Percentiles rank a stretch among this genome's conserved stretches.
Evolutionary conservation across 192 early-diverging fungal genomes (phyloP).

Genomic region (Coemansia sp.): DNA sequence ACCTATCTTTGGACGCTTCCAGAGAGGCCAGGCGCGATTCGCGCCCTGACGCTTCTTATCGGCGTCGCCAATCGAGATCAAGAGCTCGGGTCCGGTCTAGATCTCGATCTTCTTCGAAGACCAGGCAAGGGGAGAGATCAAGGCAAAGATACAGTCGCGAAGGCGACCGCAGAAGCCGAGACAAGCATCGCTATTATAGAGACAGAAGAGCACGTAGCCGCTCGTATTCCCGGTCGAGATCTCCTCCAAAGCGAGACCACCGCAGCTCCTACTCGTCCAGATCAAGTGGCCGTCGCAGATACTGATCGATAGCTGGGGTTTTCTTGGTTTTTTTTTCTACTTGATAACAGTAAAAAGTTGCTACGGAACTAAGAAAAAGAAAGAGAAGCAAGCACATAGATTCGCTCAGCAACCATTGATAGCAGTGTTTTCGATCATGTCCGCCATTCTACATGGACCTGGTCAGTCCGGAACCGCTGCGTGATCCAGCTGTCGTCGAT

Average conservation of each 20-base stretch:
- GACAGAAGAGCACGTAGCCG: conserved; percentile 8
- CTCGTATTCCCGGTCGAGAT: conserved; percentile 23
- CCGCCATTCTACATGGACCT: conserved; percentile 81
- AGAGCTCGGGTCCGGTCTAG: neutral
- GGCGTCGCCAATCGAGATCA: neutral
- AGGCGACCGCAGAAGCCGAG: neutral
- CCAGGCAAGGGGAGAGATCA: neutral
- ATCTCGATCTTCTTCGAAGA: neutral
- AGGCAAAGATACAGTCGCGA: conserved; percentile 7
- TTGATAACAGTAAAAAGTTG: too few species aligned
- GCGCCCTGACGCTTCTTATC: neutral
- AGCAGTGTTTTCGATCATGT: conserved; percentile 10
- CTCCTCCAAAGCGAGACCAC: conserved; percentile 8
- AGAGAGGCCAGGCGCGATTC: neutral
- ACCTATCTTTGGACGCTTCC: conserved; percentile 15
- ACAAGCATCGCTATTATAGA: neutral
- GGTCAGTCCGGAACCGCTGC: conserved; percentile 88
- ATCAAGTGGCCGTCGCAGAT: conserved; percentile 12
- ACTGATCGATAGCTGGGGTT: neutral
- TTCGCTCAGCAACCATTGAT: too few species aligned
- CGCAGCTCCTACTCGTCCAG: conserved; percentile 20
- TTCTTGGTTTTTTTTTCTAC: too few species aligned
- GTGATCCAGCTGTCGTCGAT: conserved; percentile 88
- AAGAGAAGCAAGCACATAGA: too few species aligned
- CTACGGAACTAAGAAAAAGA: too few species aligned